phyloP scores from a whole-genome alignment of 805 yeast species.

The Zygotorulaspora chibaensis region DNA sequence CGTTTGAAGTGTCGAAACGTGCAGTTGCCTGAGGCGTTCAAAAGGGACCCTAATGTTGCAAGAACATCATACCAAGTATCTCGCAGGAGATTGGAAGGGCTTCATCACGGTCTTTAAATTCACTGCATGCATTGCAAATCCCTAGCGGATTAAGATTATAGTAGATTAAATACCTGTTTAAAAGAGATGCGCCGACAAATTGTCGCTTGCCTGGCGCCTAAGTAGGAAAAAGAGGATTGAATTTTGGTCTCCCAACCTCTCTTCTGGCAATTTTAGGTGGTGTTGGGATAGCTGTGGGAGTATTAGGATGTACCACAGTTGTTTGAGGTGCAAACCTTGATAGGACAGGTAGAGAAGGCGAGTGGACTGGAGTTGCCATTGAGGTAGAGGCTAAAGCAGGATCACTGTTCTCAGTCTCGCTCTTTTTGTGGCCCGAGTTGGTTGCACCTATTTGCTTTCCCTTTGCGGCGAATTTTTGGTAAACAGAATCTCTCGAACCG shows the following conservation, averaged over 20 bases:
- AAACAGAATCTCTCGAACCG: conserved; percentile 20
- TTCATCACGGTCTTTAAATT: too few relatives aligned
- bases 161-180: too few relatives aligned
- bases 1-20: too few relatives aligned
- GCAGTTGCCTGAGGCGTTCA: too few relatives aligned
- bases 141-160: too few relatives aligned
- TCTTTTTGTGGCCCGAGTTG: not conserved
- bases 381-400: not conserved
- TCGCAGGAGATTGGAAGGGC: too few relatives aligned
- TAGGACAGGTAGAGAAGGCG: conserved; percentile 1
- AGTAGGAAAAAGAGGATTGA: conserved; percentile 18
- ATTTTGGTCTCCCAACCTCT: conserved; percentile 34
- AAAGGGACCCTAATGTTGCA: too few relatives aligned
- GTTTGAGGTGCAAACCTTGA: conserved; percentile 28
- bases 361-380: not conserved
- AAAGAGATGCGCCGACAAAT: not conserved
- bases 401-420: not conserved
- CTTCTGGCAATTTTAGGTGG: conserved; percentile 16
- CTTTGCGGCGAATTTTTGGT: conserved; percentile 33
- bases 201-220: conserved; percentile 3
- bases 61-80: too few relatives aligned
- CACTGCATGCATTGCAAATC: too few relatives aligned
- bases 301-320: conserved; percentile 26
- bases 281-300: conserved; percentile 6
- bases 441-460: conserved; percentile 24